A percentile compares a stretch with the other conserved stretches of the same genome.
Conservation (phyloP, 1,139 yeast genomes). For the Diutina pseudorugosa region DNA sequence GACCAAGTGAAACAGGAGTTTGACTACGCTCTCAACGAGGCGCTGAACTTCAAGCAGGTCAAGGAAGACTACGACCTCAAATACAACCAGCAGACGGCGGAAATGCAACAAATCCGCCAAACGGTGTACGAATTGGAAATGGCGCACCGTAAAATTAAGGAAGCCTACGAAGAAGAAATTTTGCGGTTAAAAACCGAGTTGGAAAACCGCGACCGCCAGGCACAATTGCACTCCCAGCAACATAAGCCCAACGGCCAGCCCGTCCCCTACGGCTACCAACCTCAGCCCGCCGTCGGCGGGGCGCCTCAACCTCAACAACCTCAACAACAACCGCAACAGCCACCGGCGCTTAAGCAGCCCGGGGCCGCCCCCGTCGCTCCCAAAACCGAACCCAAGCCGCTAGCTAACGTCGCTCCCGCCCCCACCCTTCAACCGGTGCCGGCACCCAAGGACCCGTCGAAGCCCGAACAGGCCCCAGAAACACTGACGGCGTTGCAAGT, state of each 20-base stretch:
- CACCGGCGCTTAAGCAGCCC: slow-evolving; percentile 8
- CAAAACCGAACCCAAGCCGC: slow-evolving; percentile 9
- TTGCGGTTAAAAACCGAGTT: slow-evolving; percentile 74
- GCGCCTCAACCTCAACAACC: slow-evolving; percentile 8
- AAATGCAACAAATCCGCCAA: slow-evolving; percentile 88
- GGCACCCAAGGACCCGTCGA: slow-evolving; percentile 8
- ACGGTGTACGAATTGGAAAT: slow-evolving; percentile 88
- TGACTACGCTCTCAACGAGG: slow-evolving; percentile 76
- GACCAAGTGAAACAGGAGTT: slow-evolving; percentile 92
- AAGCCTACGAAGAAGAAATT: slow-evolving; percentile 90
- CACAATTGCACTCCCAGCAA: slow-evolving; percentile 15
- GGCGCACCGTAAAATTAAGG: slow-evolving; percentile 92
- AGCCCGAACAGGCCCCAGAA: slow-evolving; percentile 12
- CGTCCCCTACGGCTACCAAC: slow-evolving; percentile 7
- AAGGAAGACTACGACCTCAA: slow-evolving; percentile 90
- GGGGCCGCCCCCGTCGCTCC: slow-evolving; percentile 8
- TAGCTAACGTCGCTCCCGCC: slow-evolving; percentile 7
- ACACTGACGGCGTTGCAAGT: slow-evolving; percentile 25
- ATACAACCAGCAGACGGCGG: slow-evolving; percentile 84
- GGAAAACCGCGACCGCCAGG: slow-evolving; percentile 58
- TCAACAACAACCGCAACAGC: slow-evolving; percentile 6
- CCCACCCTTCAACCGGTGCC: slow-evolving; percentile 8
- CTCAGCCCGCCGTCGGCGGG: slow-evolving; percentile 5
- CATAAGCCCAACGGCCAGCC: slow-evolving; percentile 8
- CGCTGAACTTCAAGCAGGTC: slow-evolving; percentile 76